Base-by-base conservation (phyloP, 345 rosid genomes). In the Litchi chinensis region DNA sequence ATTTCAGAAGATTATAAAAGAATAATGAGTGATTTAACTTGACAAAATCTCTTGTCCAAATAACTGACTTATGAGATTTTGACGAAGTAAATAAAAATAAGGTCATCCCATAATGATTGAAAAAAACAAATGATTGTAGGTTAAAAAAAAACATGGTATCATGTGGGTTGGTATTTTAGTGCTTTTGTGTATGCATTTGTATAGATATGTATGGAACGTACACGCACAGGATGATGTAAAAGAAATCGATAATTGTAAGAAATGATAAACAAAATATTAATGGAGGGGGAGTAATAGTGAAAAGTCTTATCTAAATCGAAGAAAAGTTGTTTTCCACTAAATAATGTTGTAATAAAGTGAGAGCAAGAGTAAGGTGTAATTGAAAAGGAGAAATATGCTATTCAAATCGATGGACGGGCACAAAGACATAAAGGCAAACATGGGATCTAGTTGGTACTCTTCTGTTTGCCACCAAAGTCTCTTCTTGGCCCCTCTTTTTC, bases 391-490 rank as follows among this genome's bases (percentile, higher is more conserved):
- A 78, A 60, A 80, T 80, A 85, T 88, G 87, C 90, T 88, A 60
- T 89, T 90, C 88, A 80, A 79, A 83, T 90, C 91, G n/a, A 54
- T 54, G 59, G 59, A 46, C 10, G 50, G 50, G 12, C 12, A 0
- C 3, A 77, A 54, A 60, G 79, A 88, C 89, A 88, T 40, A 83
- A 80, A 81, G 80, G 82, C 91, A 85, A 76, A 71, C 79, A 75
- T 83, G 88, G 88, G 87, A 82, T 88, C 82, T 80, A 77, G 79
- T 83, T 85, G 85, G 78, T 82, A 76, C 79, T 77, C 84, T 44
- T 82, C 50, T 89, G 93, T 86, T 89, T 81, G 82, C 92, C 92
- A 90, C 88, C 83, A 82, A 83, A 73, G 87, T 87, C 90, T 83
- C 88, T 78, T 86, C 87, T 54, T 18, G 67, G 68, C 73, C 81